Conservation (phyloP, 139 green algal species). For the Chlorella sp. region DNA sequence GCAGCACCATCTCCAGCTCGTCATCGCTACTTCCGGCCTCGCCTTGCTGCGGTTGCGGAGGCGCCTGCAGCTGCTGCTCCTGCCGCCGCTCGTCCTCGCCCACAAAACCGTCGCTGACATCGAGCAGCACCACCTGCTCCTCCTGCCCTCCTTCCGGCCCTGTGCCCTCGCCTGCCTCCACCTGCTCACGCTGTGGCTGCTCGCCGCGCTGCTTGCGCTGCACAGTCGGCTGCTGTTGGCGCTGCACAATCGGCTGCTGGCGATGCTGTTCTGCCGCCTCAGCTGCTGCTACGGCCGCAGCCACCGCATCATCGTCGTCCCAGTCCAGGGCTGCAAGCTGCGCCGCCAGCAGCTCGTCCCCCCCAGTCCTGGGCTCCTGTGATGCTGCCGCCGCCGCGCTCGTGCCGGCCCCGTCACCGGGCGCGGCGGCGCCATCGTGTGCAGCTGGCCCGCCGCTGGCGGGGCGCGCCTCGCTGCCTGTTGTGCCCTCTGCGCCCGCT, state of each 20-base stretch:
- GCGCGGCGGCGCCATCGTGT: no score
- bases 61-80: constrained; percentile 1
- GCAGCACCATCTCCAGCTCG: constrained; percentile 40
- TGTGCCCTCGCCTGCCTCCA: background rate
- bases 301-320: background rate
- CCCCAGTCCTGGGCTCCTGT: background rate
- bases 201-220: background rate
- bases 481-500: background rate
- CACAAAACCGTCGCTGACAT: background rate
- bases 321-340: constrained; percentile 19
- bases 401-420: constrained; percentile 1
- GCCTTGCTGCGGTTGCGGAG: no score
- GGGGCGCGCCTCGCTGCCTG: background rate
- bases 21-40: no score
- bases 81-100: constrained; percentile 36
- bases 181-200: background rate
- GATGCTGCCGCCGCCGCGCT: background rate
- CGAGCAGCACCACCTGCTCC: background rate
- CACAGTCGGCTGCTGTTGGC: no score
- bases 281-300: background rate
- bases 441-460: background rate
- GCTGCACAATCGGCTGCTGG: no score
- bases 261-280: background rate
- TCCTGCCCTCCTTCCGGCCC: background rate
- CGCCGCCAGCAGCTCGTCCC: constrained; percentile 36